Base-by-base conservation (phyloP, 2,329 filamentous ascomycete genomes). In the Penicillium freii region DNA sequence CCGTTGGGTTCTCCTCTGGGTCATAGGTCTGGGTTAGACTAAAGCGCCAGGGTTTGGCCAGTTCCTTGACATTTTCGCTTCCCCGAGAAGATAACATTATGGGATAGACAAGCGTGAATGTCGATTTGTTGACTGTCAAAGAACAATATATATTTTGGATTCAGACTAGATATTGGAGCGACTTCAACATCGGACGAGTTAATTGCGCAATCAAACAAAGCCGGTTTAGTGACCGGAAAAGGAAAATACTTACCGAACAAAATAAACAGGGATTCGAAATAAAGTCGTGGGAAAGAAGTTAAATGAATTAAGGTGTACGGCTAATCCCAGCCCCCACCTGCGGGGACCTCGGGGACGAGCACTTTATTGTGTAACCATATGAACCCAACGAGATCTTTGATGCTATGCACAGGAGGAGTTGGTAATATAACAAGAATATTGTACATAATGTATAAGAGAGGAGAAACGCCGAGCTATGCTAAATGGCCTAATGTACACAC, bases 11-110 rank as follows among this genome's bases (percentile, higher is more conserved):
- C 5, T 61, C 63, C 34, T 70, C 59, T 10, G 63, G 64, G 45
- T 72, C 61, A 53, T 73, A 71, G 10, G 59, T 60, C 8, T 66
- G 62, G 4, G 61, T 58, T 9, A 61, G 61, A n/a, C 63, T 62
- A 52, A 67, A 72, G 48, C 68, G 57, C 69, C 70, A 73, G 27
- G 65, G 65, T n/a, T 61, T 58, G 21, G 57, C 54, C 25, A 69
- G 53, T 15, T 62, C 47, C 19, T 61, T 54, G 27, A 66, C 59
- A 52, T 69, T 67, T 34, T 57, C 62, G n/a, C 57, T 52, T 7
- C 63, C 69, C 17, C 69, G 66, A 8, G 56, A 58, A n/a, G 69
- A 72, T 9, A 72, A 56, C 69, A 72, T 72, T 4, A n/a, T 54
- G 33, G 23, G 10, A 9, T 50, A 29, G 39, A 17, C 7, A 8